These are phyloP conservation scores for Camellia granthamiana DNA, from an alignment of 148 eudicot genomes.

Conservation along the genomic window DNA sequence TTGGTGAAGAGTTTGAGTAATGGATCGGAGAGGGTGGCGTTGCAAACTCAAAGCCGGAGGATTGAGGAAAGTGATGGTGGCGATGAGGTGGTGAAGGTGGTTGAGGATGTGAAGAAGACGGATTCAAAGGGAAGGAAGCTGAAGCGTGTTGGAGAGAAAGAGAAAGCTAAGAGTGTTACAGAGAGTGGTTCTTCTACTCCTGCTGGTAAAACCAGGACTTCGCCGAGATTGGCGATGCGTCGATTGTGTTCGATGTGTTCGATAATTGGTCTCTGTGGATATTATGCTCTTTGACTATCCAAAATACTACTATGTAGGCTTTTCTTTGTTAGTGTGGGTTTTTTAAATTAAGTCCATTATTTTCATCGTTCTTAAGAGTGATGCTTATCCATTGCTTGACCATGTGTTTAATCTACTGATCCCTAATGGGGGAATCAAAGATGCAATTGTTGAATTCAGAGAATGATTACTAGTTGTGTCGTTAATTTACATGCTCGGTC, in stretches of 20 bases:
- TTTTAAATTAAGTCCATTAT: neutral
- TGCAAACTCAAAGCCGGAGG: conserved; percentile 38
- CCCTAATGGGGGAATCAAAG: no score
- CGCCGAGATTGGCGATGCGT: conserved; percentile 36
- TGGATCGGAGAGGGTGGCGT: conserved; percentile 18
- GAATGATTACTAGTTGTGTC: neutral
- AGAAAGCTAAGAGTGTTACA: conserved; percentile 3
- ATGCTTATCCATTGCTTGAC: neutral
- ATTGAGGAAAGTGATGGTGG: conserved; percentile 12
- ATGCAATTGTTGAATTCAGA: neutral
- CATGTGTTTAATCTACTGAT: neutral
- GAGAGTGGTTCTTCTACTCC: conserved; percentile 10
- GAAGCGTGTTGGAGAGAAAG: conserved; percentile 2
- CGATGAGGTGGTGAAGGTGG: no score
- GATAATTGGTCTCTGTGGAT: conserved; percentile 8
- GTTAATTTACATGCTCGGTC: no score
- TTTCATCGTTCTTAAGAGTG: neutral
- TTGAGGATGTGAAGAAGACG: neutral
- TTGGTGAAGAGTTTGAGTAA: neutral
- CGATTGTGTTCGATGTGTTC: conserved; percentile 9
- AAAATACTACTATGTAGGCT: neutral
- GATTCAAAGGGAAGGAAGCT: neutral
- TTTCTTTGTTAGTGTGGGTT: neutral
- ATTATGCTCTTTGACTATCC: neutral
- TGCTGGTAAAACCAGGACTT: conserved; percentile 31